Evolutionary conservation across 2,329 filamentous ascomycete genomes (phyloP).

Genomic region (Colletotrichum musae): DNA sequence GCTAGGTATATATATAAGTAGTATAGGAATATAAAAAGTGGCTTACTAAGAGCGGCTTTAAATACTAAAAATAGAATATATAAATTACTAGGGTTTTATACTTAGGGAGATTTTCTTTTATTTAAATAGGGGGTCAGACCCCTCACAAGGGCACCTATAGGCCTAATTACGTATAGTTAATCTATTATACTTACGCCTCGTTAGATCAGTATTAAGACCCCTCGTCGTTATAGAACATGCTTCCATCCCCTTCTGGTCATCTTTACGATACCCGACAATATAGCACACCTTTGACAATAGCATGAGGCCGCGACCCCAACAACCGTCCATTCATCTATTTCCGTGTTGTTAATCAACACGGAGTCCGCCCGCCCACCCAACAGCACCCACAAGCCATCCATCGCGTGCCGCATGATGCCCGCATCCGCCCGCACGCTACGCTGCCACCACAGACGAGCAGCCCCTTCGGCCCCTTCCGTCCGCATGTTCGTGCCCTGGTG

Average conservation of each 20-base stretch:
- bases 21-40: no score
- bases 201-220: no score
- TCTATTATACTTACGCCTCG: no score
- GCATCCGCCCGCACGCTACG: background rate
- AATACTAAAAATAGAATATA: no score
- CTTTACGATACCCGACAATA: slow-evolving; percentile 33
- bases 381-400: background rate
- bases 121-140: no score
- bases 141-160: no score
- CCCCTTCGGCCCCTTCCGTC: slow-evolving; percentile 22
- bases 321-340: slow-evolving; percentile 26
- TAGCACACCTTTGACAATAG: slow-evolving; percentile 19
- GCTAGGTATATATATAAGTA: no score
- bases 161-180: no score
- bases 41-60: no score
- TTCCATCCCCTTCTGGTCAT: slow-evolving; percentile 32
- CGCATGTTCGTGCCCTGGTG: slow-evolving; percentile 16
- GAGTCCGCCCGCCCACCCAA: slow-evolving; percentile 8
- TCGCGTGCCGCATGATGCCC: background rate
- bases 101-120: no score
- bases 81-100: no score
- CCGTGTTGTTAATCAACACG: slow-evolving; percentile 14
- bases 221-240: no score
- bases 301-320: slow-evolving; percentile 21
- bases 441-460: slow-evolving; percentile 11